Conservation (phyloP, 1,284 basidiomycete species). For the Cutaneotrichosporon cutaneum region DNA sequence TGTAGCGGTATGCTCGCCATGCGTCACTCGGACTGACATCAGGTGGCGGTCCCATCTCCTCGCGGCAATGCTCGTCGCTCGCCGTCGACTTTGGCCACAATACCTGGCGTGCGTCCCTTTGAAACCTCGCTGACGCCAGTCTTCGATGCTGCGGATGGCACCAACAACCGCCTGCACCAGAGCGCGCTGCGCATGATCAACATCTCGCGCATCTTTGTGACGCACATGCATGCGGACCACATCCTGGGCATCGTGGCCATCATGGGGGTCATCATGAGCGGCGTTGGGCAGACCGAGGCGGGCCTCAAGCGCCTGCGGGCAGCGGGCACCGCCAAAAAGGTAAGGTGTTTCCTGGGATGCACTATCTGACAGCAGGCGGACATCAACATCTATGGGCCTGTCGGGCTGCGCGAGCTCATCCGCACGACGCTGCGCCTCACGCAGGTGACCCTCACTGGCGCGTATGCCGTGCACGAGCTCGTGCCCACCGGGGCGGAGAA, state of each 20-base stretch:
- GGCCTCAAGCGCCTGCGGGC: conserved; percentile 32
- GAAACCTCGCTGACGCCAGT: conserved; percentile 56
- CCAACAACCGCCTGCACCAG: conserved; percentile 72
- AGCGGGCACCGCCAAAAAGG: conserved; percentile 42
- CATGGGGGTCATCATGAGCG: conserved; percentile 63
- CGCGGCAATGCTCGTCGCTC: conserved; percentile 51
- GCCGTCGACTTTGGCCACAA: conserved; percentile 52
- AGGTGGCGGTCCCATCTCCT: conserved; percentile 51
- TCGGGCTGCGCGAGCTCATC: conserved; percentile 74
- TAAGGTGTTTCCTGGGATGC: conserved; percentile 17
- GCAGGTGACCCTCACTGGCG: conserved; percentile 62
- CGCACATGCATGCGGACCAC: conserved; percentile 88
- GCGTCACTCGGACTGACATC: conserved; percentile 4
- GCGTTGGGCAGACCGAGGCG: conserved; percentile 51
- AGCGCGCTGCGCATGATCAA: conserved; percentile 61
- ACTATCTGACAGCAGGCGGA: conserved; percentile 52
- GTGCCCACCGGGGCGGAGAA: conserved; percentile 59
- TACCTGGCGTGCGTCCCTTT: conserved; percentile 46
- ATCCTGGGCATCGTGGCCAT: conserved; percentile 75
- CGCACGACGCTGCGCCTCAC: conserved; percentile 72
- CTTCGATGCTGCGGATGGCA: conserved; percentile 85
- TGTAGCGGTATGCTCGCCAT: conserved; percentile 44
- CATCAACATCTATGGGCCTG: conserved; percentile 79
- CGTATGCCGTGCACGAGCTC: conserved; percentile 79
- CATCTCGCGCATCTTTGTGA: conserved; percentile 75